These are phyloP conservation scores for Globisporangium takayamanum DNA, from an alignment of 352 stramenopile genomes.

Conservation along the genomic window DNA sequence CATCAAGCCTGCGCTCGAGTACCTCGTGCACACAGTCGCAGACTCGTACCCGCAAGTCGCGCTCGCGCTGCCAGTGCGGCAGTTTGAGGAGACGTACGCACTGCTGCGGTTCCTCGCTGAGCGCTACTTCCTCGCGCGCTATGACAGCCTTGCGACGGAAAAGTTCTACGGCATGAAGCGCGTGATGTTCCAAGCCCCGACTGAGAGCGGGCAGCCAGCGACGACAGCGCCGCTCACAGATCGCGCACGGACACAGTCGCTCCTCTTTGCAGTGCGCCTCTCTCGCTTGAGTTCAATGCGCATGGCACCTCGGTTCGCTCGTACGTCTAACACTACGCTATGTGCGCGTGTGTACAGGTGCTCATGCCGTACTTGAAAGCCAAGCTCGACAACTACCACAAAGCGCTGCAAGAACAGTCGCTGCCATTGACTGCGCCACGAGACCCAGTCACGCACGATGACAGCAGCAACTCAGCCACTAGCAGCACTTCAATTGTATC, in stretches of 20 bases:
- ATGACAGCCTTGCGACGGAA: slow-evolving; percentile 73
- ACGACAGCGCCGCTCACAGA: slow-evolving; percentile 36
- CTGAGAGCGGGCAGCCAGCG: slow-evolving; percentile 2
- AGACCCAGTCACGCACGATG: background rate
- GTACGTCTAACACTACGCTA: slow-evolving; percentile 1
- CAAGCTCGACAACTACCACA: slow-evolving; percentile 66
- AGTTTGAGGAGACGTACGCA: slow-evolving; percentile 77
- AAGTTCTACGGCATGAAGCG: slow-evolving; percentile 87
- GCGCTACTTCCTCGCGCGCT: slow-evolving; percentile 66
- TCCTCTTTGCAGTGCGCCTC: slow-evolving; percentile 48
- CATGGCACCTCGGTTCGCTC: background rate
- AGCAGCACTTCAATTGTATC: background rate
- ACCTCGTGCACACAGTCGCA: slow-evolving; percentile 60
- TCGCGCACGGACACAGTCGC: slow-evolving; percentile 36
- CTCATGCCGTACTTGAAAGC: slow-evolving; percentile 73
- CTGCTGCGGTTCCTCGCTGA: slow-evolving; percentile 54
- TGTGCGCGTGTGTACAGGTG: slow-evolving; percentile 23
- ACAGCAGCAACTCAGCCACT: background rate
- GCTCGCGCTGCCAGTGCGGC: slow-evolving; percentile 39
- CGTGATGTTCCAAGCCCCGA: slow-evolving; percentile 30
- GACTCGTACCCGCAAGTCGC: slow-evolving; percentile 71
- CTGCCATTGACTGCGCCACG: background rate
- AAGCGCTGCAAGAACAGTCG: slow-evolving; percentile 29
- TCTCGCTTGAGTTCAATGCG: background rate
- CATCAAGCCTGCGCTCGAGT: slow-evolving; percentile 73